Conservation (phyloP, 805 yeast genomes). For the Candida stauntonica region DNA sequence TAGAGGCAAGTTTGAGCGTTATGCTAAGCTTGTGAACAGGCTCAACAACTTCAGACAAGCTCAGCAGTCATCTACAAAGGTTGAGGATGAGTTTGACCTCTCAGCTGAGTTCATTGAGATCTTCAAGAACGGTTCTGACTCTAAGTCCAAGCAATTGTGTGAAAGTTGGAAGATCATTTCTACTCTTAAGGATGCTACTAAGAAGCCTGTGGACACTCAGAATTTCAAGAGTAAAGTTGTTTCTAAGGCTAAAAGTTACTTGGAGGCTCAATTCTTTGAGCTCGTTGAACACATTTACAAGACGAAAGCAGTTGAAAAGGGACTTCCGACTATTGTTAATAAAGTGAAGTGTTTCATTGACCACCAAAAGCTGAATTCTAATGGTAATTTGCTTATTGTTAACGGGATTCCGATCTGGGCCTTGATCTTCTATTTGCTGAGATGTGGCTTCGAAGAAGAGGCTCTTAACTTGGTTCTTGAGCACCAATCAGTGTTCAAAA, state of each 20-base stretch:
- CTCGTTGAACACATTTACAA: slow-evolving; percentile 64
- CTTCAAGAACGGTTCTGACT: slow-evolving; percentile 52
- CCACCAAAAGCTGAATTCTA: slow-evolving; percentile 38
- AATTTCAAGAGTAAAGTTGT: slow-evolving; percentile 38
- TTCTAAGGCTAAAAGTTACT: slow-evolving; percentile 49
- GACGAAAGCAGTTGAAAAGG: slow-evolving; percentile 52
- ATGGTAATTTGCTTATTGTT: slow-evolving; percentile 54
- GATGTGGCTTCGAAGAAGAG: slow-evolving; percentile 79
- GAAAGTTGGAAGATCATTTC: slow-evolving; percentile 71
- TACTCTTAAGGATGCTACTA: slow-evolving; percentile 29
- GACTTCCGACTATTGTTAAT: slow-evolving; percentile 66
- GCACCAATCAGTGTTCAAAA: slow-evolving; percentile 69
- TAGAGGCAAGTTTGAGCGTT: slow-evolving; percentile 61
- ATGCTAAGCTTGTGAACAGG: slow-evolving; percentile 66
- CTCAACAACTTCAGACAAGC: slow-evolving; percentile 66
- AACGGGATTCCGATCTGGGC: slow-evolving; percentile 97
- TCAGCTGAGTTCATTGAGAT: slow-evolving; percentile 57
- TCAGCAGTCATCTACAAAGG: slow-evolving; percentile 18
- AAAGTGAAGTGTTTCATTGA: slow-evolving; percentile 64
- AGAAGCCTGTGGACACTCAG: slow-evolving; percentile 17
- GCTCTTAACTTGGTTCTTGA: slow-evolving; percentile 65
- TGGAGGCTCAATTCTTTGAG: slow-evolving; percentile 75
- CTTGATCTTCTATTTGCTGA: slow-evolving; percentile 70
- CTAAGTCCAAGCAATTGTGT: slow-evolving; percentile 63
- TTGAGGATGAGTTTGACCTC: slow-evolving; percentile 43